Evolutionary conservation across 495 filamentous ascomycete species (phyloP), one percentile per base, ranked within the genome.

Genomic region (Hyaloscypha finlandica): DNA sequence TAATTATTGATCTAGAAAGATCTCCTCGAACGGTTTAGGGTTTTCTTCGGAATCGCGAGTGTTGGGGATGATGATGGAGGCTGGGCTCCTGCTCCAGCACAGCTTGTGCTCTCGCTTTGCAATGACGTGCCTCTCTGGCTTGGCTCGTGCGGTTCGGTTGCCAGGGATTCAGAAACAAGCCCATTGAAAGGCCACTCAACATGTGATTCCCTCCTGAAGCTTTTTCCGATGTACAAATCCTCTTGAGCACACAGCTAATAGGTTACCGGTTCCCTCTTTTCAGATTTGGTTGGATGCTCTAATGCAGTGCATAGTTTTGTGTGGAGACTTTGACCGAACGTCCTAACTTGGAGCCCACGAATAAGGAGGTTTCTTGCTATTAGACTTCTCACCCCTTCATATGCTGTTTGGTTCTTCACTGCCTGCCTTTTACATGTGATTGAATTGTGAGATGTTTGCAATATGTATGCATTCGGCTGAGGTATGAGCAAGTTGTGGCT

Each of bases 121-220:
- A 39, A 59, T 59, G 56, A 59, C 56, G 56, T 59, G 56, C 56
- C 56, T 59, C 56, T 55, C 19, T n/a, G 6, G 20, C 1, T 11
- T 9, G 53, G n/a, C 53, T 56, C 20, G 42, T 48, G 53, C 53
- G 53, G 29, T n/a, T 16, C 29, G 19, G 53, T 31, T 8, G 25
- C 9, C 29, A 25, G 51, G 22, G n/a, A 9, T 56, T 19, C 53
- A 16, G 20, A 9, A 31, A 56, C 53, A 16, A 31, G 20, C 29
- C 29, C 53, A 56, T 12, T 31, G 20, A 6, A 11, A 56, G 6
- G 4, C 53, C 19, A 25, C 6, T 56, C 29, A 30, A 56, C 53
- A 56, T 56, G 53, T 56, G 53, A 56, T 56, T 12, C 29, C 19
- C 3, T 19, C 16, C 42, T 11, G 16, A 14, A 19, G 42, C 42